phyloP scores from a whole-genome alignment of 2,329 filamentous ascomycete species.

The Xylariaceae sp. region DNA sequence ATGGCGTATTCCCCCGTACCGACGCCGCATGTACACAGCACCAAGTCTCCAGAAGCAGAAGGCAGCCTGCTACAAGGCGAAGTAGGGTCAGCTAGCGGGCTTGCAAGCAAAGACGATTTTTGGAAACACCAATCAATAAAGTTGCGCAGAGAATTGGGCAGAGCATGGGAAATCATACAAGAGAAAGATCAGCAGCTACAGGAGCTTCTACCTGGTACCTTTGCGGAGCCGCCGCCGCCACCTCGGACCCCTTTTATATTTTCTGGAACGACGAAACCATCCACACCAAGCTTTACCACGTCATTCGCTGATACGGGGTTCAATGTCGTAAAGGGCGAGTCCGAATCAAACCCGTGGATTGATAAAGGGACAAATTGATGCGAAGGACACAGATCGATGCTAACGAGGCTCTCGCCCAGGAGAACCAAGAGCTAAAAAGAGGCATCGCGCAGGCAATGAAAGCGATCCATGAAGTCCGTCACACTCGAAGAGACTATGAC shows the following conservation, averaged over 20 bases:
- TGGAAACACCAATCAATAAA: conserved; percentile 1
- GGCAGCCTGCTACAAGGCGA: neutral
- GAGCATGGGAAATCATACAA: conserved; percentile 16
- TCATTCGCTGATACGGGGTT: too few relatives aligned
- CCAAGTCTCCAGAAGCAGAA: neutral
- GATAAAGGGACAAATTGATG: neutral
- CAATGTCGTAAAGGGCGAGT: neutral
- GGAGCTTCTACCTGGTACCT: neutral
- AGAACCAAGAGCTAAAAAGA: conserved; percentile 5
- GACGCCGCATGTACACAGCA: neutral
- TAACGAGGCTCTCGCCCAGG: neutral
- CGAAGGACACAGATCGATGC: neutral
- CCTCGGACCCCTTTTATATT: too few relatives aligned
- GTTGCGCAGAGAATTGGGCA: conserved; percentile 10
- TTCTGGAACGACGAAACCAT: too few relatives aligned
- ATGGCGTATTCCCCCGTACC: neutral
- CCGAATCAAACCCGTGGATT: neutral
- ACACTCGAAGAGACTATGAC: neutral
- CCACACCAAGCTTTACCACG: too few relatives aligned
- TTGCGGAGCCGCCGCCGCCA: too few relatives aligned
- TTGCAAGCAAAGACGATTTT: conserved; percentile 2
- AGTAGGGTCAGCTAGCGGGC: neutral
- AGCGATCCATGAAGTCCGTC: neutral
- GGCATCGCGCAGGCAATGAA: conserved; percentile 1
- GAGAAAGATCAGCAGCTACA: conserved; percentile 13